A percentile compares a stretch with the other conserved stretches of the same genome.
Conservation (phyloP, 345 rosid genomes). For the Bruguiera parviflora region DNA sequence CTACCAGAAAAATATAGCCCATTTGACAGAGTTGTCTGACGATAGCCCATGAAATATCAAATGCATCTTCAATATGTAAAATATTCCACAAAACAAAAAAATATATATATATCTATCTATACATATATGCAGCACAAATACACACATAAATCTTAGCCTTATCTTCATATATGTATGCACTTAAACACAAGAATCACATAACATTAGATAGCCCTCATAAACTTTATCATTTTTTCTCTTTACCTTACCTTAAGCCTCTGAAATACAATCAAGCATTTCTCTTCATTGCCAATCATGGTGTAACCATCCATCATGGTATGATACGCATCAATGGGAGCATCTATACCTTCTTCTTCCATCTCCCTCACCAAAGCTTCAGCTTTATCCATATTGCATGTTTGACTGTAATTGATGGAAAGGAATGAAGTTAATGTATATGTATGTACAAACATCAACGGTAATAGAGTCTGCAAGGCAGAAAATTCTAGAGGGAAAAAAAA, state of each 20-base stretch:
- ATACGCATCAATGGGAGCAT: constrained; percentile 85
- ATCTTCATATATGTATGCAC: too few species aligned
- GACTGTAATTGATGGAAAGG: constrained; percentile 43
- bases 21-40: too few species aligned
- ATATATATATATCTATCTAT: too few species aligned
- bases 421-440: constrained; percentile 12
- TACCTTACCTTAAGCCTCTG: constrained; percentile 74
- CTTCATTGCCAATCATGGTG: constrained; percentile 70
- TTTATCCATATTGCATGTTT: constrained; percentile 65
- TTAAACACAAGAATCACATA: not conserved
- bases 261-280: constrained; percentile 82
- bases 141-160: too few species aligned
- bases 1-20: too few species aligned
- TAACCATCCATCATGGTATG: constrained; percentile 99
- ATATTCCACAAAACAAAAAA: too few species aligned
- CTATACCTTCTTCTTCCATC: constrained; percentile 97
- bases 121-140: too few species aligned
- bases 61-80: too few species aligned
- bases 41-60: too few species aligned
- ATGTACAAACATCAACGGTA: not conserved
- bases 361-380: constrained; percentile 88
- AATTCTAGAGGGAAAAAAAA: not conserved
- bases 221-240: not conserved
- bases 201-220: not conserved
- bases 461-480: not conserved